A percentile compares a stretch with the other conserved stretches of the same genome.
Conservation (phyloP, 345 rosid species). For the Excoecaria cochinchinensis region DNA sequence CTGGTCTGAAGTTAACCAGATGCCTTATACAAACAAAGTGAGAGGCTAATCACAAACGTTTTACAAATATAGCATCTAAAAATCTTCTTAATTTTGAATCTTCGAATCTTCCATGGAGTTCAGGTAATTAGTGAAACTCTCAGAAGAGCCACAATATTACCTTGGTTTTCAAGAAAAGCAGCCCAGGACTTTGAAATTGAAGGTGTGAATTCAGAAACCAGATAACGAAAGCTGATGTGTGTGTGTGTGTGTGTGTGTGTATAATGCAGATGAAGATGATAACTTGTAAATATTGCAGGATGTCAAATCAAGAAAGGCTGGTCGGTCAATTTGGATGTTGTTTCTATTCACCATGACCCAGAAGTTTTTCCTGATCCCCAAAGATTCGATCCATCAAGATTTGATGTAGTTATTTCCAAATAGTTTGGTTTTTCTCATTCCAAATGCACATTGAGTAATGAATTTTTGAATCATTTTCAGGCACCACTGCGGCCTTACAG, state of each 20-base stretch:
- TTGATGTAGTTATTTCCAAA: conserved; percentile 32
- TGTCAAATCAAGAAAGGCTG: conserved; percentile 55
- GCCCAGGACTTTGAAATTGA: conserved; percentile 62
- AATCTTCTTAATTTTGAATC: not conserved
- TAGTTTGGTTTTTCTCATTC: not conserved
- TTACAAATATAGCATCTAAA: not conserved
- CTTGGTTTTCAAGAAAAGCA: conserved; percentile 70
- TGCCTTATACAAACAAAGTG: conserved; percentile 63
- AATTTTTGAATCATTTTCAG: conserved; percentile 27
- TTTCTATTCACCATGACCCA: conserved; percentile 62
- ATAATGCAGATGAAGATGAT: not conserved
- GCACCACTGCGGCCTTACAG: conserved; percentile 46
- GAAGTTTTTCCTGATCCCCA: conserved; percentile 45
- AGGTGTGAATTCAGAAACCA: conserved; percentile 30
- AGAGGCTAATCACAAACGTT: not conserved
- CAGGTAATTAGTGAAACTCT: conserved; percentile 64
- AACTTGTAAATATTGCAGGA: conserved; percentile 30
- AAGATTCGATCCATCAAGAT: conserved; percentile 53
- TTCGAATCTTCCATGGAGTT: not conserved
- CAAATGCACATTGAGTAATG: not conserved
- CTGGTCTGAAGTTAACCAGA: conserved; percentile 56
- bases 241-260: no score
- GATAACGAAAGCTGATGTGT: not conserved
- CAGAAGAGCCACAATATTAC: conserved; percentile 55
- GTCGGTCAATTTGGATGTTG: conserved; percentile 71